Evolutionary conservation across 768 basidiomycete species (phyloP), one percentile per base, ranked within the genome.

Genomic region (Udeniomyces megalosporus): DNA sequence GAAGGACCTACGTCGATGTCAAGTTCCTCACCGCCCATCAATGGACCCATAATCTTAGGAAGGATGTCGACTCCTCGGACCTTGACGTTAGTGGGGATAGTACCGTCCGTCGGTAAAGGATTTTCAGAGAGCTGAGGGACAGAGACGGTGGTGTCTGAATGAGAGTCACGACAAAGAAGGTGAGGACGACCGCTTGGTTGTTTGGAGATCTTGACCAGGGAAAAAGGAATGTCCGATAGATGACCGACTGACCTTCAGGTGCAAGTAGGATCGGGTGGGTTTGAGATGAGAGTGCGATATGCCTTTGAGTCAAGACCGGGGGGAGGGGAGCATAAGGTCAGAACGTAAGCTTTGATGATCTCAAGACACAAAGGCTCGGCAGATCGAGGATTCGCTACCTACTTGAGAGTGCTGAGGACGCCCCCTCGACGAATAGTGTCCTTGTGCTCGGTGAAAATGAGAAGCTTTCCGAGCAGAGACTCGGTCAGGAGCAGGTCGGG

Each of bases 21-120:
- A 64, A 88, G 84, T 73, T 97, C 95, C 73, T 97, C 95, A 1
- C 90, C 85, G 6, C 93, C 92, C 46, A 93, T 90, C 2, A 99
- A 77, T 0, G 95, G 93, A 0, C 92, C 80, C 3, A 99, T 78
- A 12, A 99, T 77, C 70, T 83, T 86, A 0, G 88, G 85, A 11
- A 97, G 78, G 2, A 85, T 80, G 72, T 90, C 85, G 38, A 96
- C 82, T 4, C 91, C 90, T 2, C 71, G 71, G 32, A 74, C 72
- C 53, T 64, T 70, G 26, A 70, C 68, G n/a, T 74, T 77, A 15
- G 80, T 67, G 24, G 84, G 77, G 44, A 69, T 71, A 6, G 77
- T 66, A 1, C 80, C 74, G 56, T 92, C 88, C 29, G 26, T 28
- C 0, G 58, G 35, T 2, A 57, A 42, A 3, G 47, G 49, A 29